Base-by-base conservation (phyloP, 2,329 filamentous ascomycete genomes). In the Colletotrichum spinosum region DNA sequence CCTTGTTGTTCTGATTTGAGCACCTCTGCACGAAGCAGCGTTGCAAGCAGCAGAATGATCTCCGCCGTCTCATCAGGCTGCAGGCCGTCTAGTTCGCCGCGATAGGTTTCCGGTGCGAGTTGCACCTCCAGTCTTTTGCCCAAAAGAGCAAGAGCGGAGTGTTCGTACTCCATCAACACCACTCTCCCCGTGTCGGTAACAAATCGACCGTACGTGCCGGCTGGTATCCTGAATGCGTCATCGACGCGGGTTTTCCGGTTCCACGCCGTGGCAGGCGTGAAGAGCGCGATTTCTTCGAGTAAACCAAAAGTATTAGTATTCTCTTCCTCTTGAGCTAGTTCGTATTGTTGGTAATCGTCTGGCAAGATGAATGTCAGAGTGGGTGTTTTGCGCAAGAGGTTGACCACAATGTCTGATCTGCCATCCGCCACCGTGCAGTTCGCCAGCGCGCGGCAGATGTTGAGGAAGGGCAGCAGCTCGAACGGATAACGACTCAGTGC, bases 401-500 rank as follows among this genome's bases (percentile, higher is more conserved):
- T 80, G 42, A 91, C 77, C 9, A 94, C 83, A 46, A 83, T 72
- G 67, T 88, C 79, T 85, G 73, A 74, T 37, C 71, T 70, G 13
- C 80, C 75, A 41, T 78, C 74, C 35, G 73, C 73, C 4, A 62
- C 56, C 6, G 75, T 72, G 10, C 77, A 74, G 46, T 76, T 79
- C 41, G 73, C 86, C 13, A 97, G 79, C 44, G 86, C 87, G 60
- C 88, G 89, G 73, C 89, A 91, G 44, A 97, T 80, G 57, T 86
- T 88, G 66, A 97, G 79, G 71, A 97, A 93, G 1, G 94, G 93
- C 3, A 89, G 78, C 51, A 92, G 90, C 77, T 97, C 95, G 76
- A 92, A 95, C 0, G 95, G 95, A 73, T 94, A 97, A 60, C 95
- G 89, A 66, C 87, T 86, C 48, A 90, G 85, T 7, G 94, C 89